phyloP scores from a whole-genome alignment of 2,329 filamentous ascomycete genomes.

The Ophiostoma angusticollis region DNA sequence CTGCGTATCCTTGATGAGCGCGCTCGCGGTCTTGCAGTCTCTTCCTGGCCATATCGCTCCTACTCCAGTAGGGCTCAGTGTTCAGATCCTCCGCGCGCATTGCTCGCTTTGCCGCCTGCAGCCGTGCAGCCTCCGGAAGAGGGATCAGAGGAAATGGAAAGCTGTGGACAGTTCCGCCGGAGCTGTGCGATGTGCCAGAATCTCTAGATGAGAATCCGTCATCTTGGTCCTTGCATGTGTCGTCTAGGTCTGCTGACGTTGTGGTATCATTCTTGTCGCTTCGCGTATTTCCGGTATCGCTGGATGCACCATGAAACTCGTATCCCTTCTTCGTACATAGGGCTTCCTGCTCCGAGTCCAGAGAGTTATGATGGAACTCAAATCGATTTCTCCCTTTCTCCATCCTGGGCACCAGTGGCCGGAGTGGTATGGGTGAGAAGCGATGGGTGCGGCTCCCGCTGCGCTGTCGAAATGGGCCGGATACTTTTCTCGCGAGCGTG shows the following conservation, averaged over 20 bases:
- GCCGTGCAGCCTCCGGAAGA: slow-evolving; percentile 20
- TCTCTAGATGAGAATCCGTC: slow-evolving; percentile 1
- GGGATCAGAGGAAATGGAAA: slow-evolving; percentile 21
- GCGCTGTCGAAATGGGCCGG: slow-evolving; percentile 11
- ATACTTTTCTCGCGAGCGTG: slow-evolving; percentile 1
- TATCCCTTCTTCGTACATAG: neutral
- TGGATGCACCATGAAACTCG: slow-evolving; percentile 4
- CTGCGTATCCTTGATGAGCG: neutral
- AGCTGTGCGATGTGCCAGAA: slow-evolving; percentile 11
- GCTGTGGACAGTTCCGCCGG: slow-evolving; percentile 12
- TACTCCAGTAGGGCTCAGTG: neutral
- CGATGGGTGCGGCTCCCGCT: neutral
- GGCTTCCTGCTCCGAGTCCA: slow-evolving; percentile 1
- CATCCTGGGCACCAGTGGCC: neutral
- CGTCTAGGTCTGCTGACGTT: neutral
- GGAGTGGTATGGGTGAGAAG: slow-evolving; percentile 9
- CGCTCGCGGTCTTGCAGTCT: neutral
- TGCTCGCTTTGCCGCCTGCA: slow-evolving; percentile 14
- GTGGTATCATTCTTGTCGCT: slow-evolving; percentile 1
- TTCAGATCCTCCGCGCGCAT: neutral
- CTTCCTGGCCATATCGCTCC: neutral
- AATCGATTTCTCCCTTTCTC: slow-evolving; percentile 7
- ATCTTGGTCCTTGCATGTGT: neutral
- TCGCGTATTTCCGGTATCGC: neutral
- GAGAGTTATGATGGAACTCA: slow-evolving; percentile 11